A percentile compares a stretch with the other conserved stretches of the same genome.
phyloP scores from a whole-genome alignment of 768 basidiomycete species.

The Lentinula lateritia region DNA sequence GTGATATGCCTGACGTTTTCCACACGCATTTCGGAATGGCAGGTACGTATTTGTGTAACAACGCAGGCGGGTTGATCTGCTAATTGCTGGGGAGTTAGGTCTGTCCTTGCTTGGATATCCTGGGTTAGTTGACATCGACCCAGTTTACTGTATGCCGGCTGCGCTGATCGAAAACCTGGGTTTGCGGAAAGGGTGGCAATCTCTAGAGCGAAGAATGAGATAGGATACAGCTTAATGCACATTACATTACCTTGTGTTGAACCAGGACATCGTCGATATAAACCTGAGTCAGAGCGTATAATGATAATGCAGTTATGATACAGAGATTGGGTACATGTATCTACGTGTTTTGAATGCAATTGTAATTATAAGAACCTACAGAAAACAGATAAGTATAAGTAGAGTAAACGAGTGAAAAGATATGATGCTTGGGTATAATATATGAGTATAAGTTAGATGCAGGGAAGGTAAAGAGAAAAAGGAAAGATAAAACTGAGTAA shows the following conservation, averaged over 20 bases:
- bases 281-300: neutral
- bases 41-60: slow-evolving; percentile 35
- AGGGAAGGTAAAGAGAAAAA: neutral
- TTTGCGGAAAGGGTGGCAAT: slow-evolving; percentile 62
- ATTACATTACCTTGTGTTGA: neutral
- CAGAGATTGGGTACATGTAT: neutral
- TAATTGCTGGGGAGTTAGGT: slow-evolving; percentile 35
- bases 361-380: too few species aligned
- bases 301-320: neutral
- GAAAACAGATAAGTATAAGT: neutral
- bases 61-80: neutral
- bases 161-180: slow-evolving; percentile 63
- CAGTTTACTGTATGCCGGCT: slow-evolving; percentile 95
- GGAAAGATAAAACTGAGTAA: neutral
- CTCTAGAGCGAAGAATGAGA: slow-evolving; percentile 33
- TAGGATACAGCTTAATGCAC: neutral
- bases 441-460: slow-evolving; percentile 2
- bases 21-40: slow-evolving; percentile 92
- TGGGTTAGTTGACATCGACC: slow-evolving; percentile 80
- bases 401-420: neutral
- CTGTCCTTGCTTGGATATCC: slow-evolving; percentile 87
- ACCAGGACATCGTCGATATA: neutral
- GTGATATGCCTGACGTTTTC: slow-evolving; percentile 95
- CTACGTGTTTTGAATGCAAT: neutral
- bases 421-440: neutral